phyloP scores from a whole-genome alignment of 2,329 filamentous ascomycete genomes.

The Penicillium sclerotiorum region DNA sequence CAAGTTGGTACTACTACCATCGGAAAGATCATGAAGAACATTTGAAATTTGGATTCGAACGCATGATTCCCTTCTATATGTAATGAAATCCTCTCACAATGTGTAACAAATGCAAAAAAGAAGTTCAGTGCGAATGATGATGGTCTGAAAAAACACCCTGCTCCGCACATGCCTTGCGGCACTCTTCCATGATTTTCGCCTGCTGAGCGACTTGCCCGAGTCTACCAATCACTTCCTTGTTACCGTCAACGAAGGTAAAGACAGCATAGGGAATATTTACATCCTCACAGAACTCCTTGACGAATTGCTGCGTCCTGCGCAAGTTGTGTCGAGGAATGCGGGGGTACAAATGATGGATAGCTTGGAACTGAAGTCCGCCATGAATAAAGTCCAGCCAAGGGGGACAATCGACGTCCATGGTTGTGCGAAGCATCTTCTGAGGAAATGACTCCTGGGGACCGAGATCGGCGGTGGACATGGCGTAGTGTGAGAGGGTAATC shows the following conservation, averaged over 20 bases:
- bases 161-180: constrained; percentile 53
- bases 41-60: too few species aligned
- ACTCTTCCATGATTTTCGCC: constrained; percentile 71
- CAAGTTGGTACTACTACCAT: too few species aligned
- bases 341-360: constrained; percentile 80
- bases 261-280: constrained; percentile 81
- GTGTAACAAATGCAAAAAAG: too few species aligned
- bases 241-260: constrained; percentile 79
- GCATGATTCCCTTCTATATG: too few species aligned
- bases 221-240: constrained; percentile 71
- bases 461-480: constrained; percentile 84
- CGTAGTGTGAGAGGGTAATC: constrained; percentile 89
- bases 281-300: constrained; percentile 77
- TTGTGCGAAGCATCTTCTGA: constrained; percentile 85
- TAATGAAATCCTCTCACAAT: too few species aligned
- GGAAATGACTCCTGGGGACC: constrained; percentile 81
- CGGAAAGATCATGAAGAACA: too few species aligned
- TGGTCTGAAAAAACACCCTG: constrained; percentile 16
- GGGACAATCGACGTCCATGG: constrained; percentile 88
- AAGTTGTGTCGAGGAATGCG: constrained; percentile 82
- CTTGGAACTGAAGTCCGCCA: constrained; percentile 85
- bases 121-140: constrained; percentile 15
- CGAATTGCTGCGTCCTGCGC: constrained; percentile 69
- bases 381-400: constrained; percentile 85
- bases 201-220: constrained; percentile 75